Evolutionary conservation across 495 filamentous ascomycete genomes (phyloP).

Genomic region (Mytilinidion resinicola): DNA sequence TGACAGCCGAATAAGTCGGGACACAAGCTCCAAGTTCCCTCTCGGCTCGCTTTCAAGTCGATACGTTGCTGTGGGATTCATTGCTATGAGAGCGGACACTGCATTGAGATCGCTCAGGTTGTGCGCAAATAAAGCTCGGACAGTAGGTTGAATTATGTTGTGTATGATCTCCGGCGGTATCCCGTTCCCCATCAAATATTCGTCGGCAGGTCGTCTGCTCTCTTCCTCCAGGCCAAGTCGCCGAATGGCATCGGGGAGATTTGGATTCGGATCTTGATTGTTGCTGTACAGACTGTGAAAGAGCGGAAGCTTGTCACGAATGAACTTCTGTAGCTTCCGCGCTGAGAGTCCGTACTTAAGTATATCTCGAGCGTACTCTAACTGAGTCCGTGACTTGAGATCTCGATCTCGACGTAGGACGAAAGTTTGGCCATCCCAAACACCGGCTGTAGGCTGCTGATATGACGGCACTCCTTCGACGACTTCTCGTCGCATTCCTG

Average conservation of each 20-base stretch:
- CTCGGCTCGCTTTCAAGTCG: not conserved
- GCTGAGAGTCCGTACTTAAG: conserved; percentile 6
- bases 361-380: conserved; percentile 1
- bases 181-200: conserved; percentile 3
- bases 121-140: conserved; percentile 2
- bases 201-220: not conserved
- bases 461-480: not conserved
- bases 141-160: conserved; percentile 7
- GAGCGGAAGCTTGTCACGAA: not conserved
- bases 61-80: conserved; percentile 2
- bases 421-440: conserved; percentile 10
- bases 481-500: conserved; percentile 1
- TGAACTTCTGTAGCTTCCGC: conserved; percentile 3
- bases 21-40: conserved; percentile 6
- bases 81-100: conserved; percentile 8
- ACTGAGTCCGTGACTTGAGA: conserved; percentile 5
- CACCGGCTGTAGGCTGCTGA: not conserved
- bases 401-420: not conserved
- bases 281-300: not conserved
- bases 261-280: not conserved
- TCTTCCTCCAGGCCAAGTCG: conserved; percentile 6
- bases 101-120: conserved; percentile 7
- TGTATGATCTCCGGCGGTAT: not conserved
- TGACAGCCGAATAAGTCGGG: conserved; percentile 5
- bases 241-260: conserved; percentile 2